phyloP scores from a whole-genome alignment of 352 stramenopile species.

The Globisporangium okanoganense region DNA sequence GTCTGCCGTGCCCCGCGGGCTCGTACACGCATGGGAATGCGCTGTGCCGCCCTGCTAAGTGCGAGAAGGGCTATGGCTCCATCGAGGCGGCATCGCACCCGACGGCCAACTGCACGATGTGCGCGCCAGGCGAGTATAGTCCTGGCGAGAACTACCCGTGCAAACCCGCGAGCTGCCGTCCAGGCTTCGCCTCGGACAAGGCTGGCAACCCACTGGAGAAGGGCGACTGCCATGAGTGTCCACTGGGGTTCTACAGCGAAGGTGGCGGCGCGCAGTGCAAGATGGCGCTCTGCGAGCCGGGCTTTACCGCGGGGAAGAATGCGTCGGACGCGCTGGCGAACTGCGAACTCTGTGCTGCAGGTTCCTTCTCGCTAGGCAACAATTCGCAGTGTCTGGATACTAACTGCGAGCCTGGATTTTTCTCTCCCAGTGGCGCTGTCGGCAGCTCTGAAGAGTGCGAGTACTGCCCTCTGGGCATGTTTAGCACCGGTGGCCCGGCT shows the following conservation, averaged over 20 bases:
- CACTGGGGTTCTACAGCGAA: conserved; percentile 32
- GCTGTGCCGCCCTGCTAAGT: conserved; percentile 32
- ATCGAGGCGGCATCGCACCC: conserved; percentile 29
- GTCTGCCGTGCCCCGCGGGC: conserved; percentile 27
- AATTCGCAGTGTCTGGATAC: conserved; percentile 29
- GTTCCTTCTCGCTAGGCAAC: conserved; percentile 34
- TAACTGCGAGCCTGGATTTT: conserved; percentile 26
- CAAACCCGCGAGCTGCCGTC: conserved; percentile 23
- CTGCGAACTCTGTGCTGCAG: conserved; percentile 32
- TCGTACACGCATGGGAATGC: conserved; percentile 36
- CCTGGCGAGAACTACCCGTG: conserved; percentile 51
- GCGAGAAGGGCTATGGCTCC: conserved; percentile 32
- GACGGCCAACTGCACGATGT: conserved; percentile 43
- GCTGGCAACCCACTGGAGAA: conserved; percentile 36
- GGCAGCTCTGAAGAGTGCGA: conserved; percentile 26
- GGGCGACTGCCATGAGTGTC: conserved; percentile 38
- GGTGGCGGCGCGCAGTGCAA: conserved; percentile 32
- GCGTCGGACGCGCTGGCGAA: conserved; percentile 23
- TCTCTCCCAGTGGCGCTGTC: conserved; percentile 31
- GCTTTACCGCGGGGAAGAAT: conserved; percentile 26
- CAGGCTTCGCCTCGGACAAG: conserved; percentile 27
- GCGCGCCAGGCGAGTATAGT: conserved; percentile 30
- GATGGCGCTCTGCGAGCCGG: conserved; percentile 33
- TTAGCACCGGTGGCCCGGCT: conserved; percentile 24
- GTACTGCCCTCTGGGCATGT: conserved; percentile 31